Base-by-base conservation (phyloP, 1,139 yeast species). In the Zygosaccharomyces sapae region DNA sequence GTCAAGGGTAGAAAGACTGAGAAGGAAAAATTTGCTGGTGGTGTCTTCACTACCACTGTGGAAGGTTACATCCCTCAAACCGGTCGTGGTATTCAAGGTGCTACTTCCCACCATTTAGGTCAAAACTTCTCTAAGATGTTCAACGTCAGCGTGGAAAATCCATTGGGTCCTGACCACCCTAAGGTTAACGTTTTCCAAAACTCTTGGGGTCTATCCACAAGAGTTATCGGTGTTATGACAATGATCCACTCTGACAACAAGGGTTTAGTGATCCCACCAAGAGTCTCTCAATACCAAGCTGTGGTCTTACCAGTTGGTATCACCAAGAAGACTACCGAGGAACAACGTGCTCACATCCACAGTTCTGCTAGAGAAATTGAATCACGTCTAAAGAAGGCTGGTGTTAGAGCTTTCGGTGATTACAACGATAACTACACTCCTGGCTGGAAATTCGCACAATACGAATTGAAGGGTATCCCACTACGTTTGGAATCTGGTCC, bases 71-170 rank as follows among this genome's bases (percentile, higher is more conserved):
- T 94, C 63, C 95, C 97, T 59, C 87, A 96, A 53, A 92, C 97
- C 51, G 99, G 99, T 64, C 87, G 99, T 76, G 98, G 97, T 77
- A 92, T 94, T 61, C 99, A 94, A 74, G 98, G 97, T 71, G 99
- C 89, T 55, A 94, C 99, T 38, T 89, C 97, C 38, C 99, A 94
- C 73, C 94, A 90, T 68, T 76, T 94, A 67, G 99, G 99, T 56
- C 95, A 89, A 70, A 94, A 94, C 79, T 94, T 94, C 75, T 90
- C 97, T 58, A 90, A 89, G 74, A 94, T 94, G 98, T 94, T 94
- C 73, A 86, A 88, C 73, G 87, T 94, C 57, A 74, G 85, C 38
- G 98, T 94, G 41, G 98, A 94, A 73, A 86, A 87, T 70, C 98
- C 99, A 57, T 86, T 85, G 52, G 94, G 90, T 45, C 68, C 87